Evolutionary conservation across 768 basidiomycete species (phyloP), one percentile per base, ranked within the genome.

Genomic region (Lactarius vividus): DNA sequence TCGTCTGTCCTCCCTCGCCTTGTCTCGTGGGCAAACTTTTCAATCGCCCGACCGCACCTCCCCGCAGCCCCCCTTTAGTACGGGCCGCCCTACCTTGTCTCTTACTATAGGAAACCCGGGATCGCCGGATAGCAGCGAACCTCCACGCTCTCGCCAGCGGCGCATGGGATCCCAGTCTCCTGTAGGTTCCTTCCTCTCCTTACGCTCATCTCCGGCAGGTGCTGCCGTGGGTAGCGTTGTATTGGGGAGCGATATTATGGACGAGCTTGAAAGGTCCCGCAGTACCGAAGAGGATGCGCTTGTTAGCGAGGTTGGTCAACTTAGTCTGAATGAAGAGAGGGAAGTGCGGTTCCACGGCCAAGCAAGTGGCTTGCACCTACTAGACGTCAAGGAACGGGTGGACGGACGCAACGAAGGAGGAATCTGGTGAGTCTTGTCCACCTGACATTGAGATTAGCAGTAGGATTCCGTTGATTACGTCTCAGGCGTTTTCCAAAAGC

Each of bases 271-370:
- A 33, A 67, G 54, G 35, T 53, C 42, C 59, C 65, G 65, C 31
- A 64, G 59, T 31, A 71, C 62, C 55, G 73, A 76, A 42, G 81
- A 82, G 55, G 80, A 79, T 52, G 81, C 82, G 61, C 74, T 89
- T 3, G 81, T 83, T 37, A 86, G 87, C 64, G 92, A 91, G 33
- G 83, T 94, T 5, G 94, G 94, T 2, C 92, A 95, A 76, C 79
- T 96, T 65, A 91, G 89, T 68, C 72, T 96, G 70, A 94, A 96
- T 71, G 94, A 96, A 77, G 90, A 94, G 61, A 83, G 86, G 63
- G 87, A 95, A 74, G 86, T 96, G 15, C 79, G 94, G 42, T 95
- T 88, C 75, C 94, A 96, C 72, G 92, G 93, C 33, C 91, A 92
- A 75, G 88, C 85, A 4, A 91, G 89, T 65, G 92, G 92, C 2